A percentile compares a stretch with the other conserved stretches of the same genome.
These are phyloP conservation scores for Isatis lusitanica DNA, from an alignment of 441 rosid species.

Conservation along the genomic window DNA sequence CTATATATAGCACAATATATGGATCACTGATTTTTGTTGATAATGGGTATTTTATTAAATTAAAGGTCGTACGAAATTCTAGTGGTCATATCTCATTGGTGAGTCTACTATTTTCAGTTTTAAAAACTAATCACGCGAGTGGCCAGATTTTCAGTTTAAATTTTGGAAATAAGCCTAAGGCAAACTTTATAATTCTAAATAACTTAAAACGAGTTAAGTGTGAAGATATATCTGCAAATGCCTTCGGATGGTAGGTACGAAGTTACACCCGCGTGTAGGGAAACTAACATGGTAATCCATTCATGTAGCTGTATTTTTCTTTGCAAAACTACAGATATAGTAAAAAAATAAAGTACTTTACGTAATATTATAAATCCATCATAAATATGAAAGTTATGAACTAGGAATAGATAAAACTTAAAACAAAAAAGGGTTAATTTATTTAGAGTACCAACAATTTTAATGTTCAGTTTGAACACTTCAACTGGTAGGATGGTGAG, in stretches of 20 bases:
- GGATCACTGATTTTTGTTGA: background rate
- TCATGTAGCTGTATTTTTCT: background rate
- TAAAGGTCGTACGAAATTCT: background rate
- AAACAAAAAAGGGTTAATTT: background rate
- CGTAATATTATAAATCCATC: background rate
- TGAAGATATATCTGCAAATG: conserved; percentile 8
- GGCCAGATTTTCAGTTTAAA: background rate
- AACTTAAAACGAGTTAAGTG: background rate
- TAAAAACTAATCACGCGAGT: background rate
- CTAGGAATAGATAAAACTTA: background rate
- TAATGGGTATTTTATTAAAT: conserved; percentile 11
- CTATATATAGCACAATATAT: conserved; percentile 32
- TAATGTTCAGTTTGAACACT: background rate
- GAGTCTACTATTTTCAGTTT: background rate
- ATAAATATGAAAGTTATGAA: background rate
- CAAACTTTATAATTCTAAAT: background rate
- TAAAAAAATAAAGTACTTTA: no score
- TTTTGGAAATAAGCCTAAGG: background rate
- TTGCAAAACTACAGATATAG: background rate
- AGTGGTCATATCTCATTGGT: conserved; percentile 27
- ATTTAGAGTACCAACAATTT: background rate
- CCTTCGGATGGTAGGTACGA: background rate
- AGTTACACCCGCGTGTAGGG: background rate
- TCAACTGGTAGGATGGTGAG: no score
- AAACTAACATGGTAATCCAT: background rate